Conservation (phyloP, 441 rosid genomes). For the Aquilaria agallochum region DNA sequence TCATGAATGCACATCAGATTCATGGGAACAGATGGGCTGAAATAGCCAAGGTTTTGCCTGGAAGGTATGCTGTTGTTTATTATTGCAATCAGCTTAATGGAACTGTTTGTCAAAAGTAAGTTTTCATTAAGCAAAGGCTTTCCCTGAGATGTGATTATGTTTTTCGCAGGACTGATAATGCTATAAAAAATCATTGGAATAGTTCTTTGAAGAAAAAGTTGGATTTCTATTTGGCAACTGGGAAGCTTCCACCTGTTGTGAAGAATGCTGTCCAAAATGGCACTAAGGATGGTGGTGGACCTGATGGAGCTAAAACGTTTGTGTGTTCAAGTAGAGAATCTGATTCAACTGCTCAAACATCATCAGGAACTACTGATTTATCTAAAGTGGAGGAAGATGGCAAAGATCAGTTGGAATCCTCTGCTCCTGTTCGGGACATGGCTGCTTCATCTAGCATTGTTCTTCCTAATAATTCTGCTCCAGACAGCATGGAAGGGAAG, state of each 20-base stretch:
- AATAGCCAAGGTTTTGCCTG: slow-evolving; percentile 91
- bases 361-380: slow-evolving; percentile 39
- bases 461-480: slow-evolving; percentile 40
- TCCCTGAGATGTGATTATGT: slow-evolving; percentile 11
- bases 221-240: slow-evolving; percentile 67
- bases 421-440: slow-evolving; percentile 32
- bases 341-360: slow-evolving; percentile 49
- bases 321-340: slow-evolving; percentile 37
- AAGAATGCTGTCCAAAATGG: slow-evolving; percentile 45
- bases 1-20: slow-evolving; percentile 73
- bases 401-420: slow-evolving; percentile 41
- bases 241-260: slow-evolving; percentile 62
- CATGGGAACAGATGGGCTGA: slow-evolving; percentile 99
- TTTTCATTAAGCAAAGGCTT: not conserved
- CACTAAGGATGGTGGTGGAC: slow-evolving; percentile 27
- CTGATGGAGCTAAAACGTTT: slow-evolving; percentile 26
- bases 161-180: slow-evolving; percentile 78
- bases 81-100: not conserved
- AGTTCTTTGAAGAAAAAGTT: slow-evolving; percentile 94
- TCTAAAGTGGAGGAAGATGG: slow-evolving; percentile 47
- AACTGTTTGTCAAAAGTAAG: not conserved
- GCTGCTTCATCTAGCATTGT: slow-evolving; percentile 40
- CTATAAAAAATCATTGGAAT: slow-evolving; percentile 99
- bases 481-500: slow-evolving; percentile 46
- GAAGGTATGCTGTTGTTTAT: slow-evolving; percentile 55